Conservation (phyloP, 1,284 basidiomycete genomes). For the Apiotrichum domesticum region DNA sequence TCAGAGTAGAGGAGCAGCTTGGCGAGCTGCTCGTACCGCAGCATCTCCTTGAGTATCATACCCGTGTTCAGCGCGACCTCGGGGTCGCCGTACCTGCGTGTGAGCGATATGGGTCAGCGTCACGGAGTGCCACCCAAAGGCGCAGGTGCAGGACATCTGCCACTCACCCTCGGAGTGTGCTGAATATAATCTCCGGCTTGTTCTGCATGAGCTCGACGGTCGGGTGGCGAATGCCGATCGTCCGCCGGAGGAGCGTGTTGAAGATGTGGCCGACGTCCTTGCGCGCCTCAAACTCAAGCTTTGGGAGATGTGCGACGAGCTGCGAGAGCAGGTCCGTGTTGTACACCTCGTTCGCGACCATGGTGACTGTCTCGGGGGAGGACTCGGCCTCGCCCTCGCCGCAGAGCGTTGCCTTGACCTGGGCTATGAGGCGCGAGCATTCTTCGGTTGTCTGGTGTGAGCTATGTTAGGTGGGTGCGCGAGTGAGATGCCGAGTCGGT, state of each 20-base stretch:
- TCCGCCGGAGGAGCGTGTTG: conserved; percentile 86
- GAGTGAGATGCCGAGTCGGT: too few relatives aligned
- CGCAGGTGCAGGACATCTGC: too few relatives aligned
- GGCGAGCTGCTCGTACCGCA: conserved; percentile 83
- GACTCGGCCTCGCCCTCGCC: conserved; percentile 38
- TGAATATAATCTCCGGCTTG: conserved; percentile 83
- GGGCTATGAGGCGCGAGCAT: conserved; percentile 29
- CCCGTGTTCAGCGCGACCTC: conserved; percentile 96
- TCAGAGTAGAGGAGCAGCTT: conserved; percentile 89
- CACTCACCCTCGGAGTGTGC: conserved; percentile 64
- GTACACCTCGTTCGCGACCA: conserved; percentile 94
- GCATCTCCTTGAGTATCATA: conserved; percentile 96
- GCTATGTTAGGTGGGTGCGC: too few relatives aligned
- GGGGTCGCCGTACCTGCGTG: conserved; percentile 71
- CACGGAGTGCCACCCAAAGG: too few relatives aligned
- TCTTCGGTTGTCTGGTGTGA: conserved; percentile 20
- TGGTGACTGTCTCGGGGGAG: conserved; percentile 77
- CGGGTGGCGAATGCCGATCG: conserved; percentile 86
- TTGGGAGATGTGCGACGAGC: conserved; percentile 72
- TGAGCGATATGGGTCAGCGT: conserved; percentile 3
- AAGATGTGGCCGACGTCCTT: conserved; percentile 98
- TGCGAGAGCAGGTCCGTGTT: conserved; percentile 77
- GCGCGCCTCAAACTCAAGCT: conserved; percentile 84
- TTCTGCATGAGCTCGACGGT: conserved; percentile 89
- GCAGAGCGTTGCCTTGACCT: conserved; percentile 28